phyloP scores from a whole-genome alignment of 148 eudicot species.

The Cornus kousa region DNA sequence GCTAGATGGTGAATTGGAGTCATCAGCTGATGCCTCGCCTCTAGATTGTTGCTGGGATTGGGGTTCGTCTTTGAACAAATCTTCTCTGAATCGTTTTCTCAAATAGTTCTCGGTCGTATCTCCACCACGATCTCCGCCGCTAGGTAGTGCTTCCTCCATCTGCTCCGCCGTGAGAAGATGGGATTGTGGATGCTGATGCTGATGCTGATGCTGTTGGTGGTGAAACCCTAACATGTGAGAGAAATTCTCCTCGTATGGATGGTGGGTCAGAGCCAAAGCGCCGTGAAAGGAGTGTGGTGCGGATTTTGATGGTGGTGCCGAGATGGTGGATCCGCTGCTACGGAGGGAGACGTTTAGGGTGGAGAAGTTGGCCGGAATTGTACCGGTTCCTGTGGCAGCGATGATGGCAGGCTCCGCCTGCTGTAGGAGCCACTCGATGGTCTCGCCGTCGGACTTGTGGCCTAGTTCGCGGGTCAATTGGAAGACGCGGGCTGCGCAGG shows the following conservation, averaged over 20 bases:
- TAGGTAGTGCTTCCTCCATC: constrained; percentile 29
- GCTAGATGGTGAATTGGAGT: constrained; percentile 25
- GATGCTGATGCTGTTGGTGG: constrained; percentile 29
- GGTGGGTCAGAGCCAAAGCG: constrained; percentile 35
- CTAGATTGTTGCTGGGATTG: not conserved
- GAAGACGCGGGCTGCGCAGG: constrained; percentile 63
- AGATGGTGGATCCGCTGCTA: constrained; percentile 40
- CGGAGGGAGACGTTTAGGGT: constrained; percentile 51
- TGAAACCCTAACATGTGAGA: constrained; percentile 61
- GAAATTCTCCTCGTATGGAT: constrained; percentile 35
- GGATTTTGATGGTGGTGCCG: constrained; percentile 51
- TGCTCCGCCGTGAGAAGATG: constrained; percentile 30
- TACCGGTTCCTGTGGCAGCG: constrained; percentile 56
- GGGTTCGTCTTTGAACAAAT: constrained; percentile 51
- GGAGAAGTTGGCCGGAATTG: constrained; percentile 57
- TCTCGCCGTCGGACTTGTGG: constrained; percentile 60
- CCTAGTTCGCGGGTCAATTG: constrained; percentile 51
- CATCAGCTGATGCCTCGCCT: constrained; percentile 14
- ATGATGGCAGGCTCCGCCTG: constrained; percentile 66
- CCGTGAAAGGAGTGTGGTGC: constrained; percentile 42
- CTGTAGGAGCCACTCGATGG: constrained; percentile 57
- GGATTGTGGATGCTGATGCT: constrained; percentile 13
- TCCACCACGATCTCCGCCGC: constrained; percentile 2
- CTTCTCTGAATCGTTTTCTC: constrained; percentile 50
- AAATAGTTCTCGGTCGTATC: constrained; percentile 35